A percentile compares a stretch with the other conserved stretches of the same genome.
These are phyloP conservation scores for Xerocomus spinulosus DNA, from an alignment of 768 basidiomycete genomes.

Conservation along the genomic window DNA sequence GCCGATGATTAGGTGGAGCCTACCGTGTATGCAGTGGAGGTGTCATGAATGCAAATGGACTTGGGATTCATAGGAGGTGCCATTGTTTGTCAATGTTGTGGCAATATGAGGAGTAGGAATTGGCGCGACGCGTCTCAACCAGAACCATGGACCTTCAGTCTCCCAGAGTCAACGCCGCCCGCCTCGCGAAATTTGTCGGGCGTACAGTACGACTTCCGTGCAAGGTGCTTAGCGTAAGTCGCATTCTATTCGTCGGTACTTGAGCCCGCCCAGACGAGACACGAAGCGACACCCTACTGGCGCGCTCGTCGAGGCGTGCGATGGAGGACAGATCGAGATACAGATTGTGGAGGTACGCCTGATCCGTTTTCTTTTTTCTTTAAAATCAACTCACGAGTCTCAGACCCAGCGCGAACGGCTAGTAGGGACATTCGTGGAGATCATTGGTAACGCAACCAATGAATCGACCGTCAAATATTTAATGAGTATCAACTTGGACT, in stretches of 20 bases:
- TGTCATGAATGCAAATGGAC: too few relatives aligned
- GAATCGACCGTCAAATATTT: conserved; percentile 55
- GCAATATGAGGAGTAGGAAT: too few relatives aligned
- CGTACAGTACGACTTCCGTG: conserved; percentile 58
- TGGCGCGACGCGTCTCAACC: conserved; percentile 12
- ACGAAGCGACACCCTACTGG: conserved; percentile 37
- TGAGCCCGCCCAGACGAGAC: neutral
- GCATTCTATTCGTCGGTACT: neutral
- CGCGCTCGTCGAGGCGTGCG: conserved; percentile 59
- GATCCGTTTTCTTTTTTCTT: neutral
- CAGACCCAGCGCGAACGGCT: conserved; percentile 39
- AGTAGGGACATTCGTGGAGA: conserved; percentile 55
- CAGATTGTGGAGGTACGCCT: conserved; percentile 37
- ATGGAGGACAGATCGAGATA: conserved; percentile 59
- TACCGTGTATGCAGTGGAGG: too few relatives aligned
- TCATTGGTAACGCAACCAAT: conserved; percentile 58
- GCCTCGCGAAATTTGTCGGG: conserved; percentile 47
- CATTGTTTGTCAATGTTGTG: too few relatives aligned
- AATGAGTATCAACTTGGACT: conserved; percentile 50
- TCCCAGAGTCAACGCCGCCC: conserved; percentile 61
- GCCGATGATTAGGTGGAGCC: too few relatives aligned
- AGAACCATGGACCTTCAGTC: conserved; percentile 30
- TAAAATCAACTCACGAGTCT: neutral
- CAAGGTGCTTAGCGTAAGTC: conserved; percentile 51
- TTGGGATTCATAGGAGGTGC: too few relatives aligned